phyloP scores from a whole-genome alignment of 1,284 basidiomycete species.

The Marasmius oreades region DNA sequence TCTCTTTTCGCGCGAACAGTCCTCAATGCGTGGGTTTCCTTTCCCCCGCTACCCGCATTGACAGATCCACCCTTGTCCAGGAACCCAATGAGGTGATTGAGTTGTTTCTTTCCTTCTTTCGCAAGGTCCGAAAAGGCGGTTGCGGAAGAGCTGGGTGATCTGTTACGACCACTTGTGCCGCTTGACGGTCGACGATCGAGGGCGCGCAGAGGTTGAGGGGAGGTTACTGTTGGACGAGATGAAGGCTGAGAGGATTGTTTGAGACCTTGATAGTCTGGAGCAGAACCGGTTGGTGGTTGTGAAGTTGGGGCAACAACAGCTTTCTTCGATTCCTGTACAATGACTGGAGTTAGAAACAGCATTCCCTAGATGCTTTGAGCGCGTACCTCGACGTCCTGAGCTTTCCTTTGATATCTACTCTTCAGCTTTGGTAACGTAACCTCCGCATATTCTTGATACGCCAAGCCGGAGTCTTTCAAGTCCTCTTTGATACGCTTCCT shows the following conservation, averaged over 20 bases:
- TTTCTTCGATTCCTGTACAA: conserved; percentile 56
- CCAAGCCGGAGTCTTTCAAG: conserved; percentile 67
- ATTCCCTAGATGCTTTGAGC: not conserved
- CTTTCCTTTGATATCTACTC: conserved; percentile 74
- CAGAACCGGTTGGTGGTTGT: conserved; percentile 25
- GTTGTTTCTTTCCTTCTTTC: conserved; percentile 75
- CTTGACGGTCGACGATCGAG: conserved; percentile 72
- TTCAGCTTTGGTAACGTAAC: conserved; percentile 74
- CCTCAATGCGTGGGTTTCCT: conserved; percentile 64
- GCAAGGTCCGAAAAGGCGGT: conserved; percentile 74
- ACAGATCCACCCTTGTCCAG: conserved; percentile 65
- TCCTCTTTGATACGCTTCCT: conserved; percentile 88
- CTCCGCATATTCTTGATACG: conserved; percentile 79
- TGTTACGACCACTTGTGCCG: conserved; percentile 51
- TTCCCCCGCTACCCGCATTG: conserved; percentile 52
- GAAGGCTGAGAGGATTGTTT: conserved; percentile 28
- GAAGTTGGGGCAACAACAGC: conserved; percentile 35
- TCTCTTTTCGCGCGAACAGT: conserved; percentile 83
- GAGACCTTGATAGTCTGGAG: conserved; percentile 34
- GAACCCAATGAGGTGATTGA: conserved; percentile 75
- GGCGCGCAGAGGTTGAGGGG: conserved; percentile 68
- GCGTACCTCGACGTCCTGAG: conserved; percentile 76
- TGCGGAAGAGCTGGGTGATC: conserved; percentile 62
- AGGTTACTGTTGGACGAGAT: conserved; percentile 45
- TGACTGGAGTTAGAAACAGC: conserved; percentile 7